Percentiles rank a stretch among this genome's conserved stretches.
phyloP scores from a whole-genome alignment of 345 rosid genomes.

The Citrus inodora region DNA sequence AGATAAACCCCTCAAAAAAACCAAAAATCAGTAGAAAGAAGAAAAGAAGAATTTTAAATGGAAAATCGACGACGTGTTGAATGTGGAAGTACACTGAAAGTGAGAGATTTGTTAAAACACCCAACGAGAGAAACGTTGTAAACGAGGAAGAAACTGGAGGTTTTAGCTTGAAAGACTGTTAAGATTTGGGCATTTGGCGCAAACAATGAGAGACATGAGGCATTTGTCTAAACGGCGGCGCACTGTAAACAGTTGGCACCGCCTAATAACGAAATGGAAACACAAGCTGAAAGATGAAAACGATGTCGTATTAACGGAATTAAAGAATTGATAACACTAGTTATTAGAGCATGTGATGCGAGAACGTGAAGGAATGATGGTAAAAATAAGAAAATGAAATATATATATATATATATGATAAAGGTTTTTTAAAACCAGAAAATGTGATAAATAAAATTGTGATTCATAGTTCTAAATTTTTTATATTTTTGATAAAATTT shows the following conservation, averaged over 20 bases:
- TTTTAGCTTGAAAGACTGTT: background rate
- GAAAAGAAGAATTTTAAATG: background rate
- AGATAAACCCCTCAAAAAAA: conserved; percentile 14
- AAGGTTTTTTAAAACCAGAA: background rate
- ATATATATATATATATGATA: no score
- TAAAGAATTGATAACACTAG: no score
- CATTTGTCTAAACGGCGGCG: conserved; percentile 10
- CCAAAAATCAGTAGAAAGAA: background rate
- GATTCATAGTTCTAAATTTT: background rate
- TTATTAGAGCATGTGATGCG: no score
- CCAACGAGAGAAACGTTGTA: background rate
- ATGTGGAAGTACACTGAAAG: background rate
- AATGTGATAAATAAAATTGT: background rate
- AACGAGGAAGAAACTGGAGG: background rate
- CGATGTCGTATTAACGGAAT: background rate
- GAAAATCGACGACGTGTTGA: background rate
- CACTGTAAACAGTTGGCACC: background rate
- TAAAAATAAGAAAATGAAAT: background rate
- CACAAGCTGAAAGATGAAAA: background rate
- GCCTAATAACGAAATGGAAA: background rate
- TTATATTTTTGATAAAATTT: no score
- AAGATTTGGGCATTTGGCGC: conserved; percentile 15
- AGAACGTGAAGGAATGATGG: background rate
- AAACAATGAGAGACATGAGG: background rate
- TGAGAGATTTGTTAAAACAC: background rate